Conservation (phyloP, 2,329 filamentous ascomycete species). For the Pestalotiopsis sp. region DNA sequence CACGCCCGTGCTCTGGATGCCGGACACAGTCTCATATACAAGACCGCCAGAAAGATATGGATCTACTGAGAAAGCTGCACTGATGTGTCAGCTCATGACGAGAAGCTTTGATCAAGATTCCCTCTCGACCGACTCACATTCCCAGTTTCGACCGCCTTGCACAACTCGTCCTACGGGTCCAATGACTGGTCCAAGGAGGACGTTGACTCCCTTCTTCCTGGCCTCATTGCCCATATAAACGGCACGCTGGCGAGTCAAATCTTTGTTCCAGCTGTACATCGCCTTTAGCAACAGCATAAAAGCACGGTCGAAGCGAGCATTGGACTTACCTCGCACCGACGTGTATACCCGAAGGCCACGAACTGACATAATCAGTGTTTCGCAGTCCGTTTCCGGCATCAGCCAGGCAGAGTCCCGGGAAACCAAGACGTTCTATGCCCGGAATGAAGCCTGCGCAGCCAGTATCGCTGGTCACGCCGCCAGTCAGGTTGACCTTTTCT, state of each 20-base stretch:
- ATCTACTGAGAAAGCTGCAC: conserved; percentile 38
- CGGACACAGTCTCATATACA: conserved; percentile 54
- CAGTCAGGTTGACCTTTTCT: conserved; percentile 52
- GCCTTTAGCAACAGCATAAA: conserved; percentile 30
- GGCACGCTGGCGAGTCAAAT: conserved; percentile 63
- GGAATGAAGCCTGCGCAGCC: conserved; percentile 22
- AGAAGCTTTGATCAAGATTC: neutral
- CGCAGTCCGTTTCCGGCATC: conserved; percentile 21
- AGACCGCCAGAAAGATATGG: conserved; percentile 58
- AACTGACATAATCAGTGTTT: conserved; percentile 20
- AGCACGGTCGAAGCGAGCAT: neutral
- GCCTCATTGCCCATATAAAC: conserved; percentile 68
- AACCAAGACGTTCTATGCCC: conserved; percentile 18
- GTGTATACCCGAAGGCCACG: conserved; percentile 20
- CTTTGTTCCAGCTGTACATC: conserved; percentile 61
- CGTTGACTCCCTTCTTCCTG: conserved; percentile 67
- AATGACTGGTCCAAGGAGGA: conserved; percentile 68
- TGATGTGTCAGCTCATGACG: neutral
- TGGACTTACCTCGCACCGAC: conserved; percentile 19
- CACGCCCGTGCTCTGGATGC: conserved; percentile 36
- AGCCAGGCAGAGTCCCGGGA: conserved; percentile 20
- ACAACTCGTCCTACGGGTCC: conserved; percentile 55
- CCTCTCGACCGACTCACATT: conserved; percentile 26
- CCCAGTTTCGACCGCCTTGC: conserved; percentile 57
- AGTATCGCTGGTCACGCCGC: conserved; percentile 15